Conservation (phyloP, 257 asterid genomes). For the Primulina eburnea region DNA sequence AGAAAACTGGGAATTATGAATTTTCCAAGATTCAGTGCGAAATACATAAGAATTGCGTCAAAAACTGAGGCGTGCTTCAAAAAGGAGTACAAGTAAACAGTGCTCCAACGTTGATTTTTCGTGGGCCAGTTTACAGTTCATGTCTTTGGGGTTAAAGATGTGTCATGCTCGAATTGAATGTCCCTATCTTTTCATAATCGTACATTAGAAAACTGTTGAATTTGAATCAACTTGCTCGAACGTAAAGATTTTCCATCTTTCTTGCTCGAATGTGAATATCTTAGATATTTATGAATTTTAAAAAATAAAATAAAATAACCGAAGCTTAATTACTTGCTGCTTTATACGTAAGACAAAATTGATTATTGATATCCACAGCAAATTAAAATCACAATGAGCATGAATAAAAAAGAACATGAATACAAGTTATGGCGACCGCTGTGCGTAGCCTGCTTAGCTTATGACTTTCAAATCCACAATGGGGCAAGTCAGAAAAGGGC, state of each 20-base stretch:
- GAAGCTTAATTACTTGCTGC: not conserved
- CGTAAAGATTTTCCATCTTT: too few species aligned
- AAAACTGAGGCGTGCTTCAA: conserved; percentile 20
- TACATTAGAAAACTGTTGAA: not conserved
- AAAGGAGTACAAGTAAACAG: not conserved
- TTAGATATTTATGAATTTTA: too few species aligned
- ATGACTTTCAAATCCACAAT: conserved; percentile 24
- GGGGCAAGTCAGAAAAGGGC: conserved; percentile 21
- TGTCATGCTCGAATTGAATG: not conserved
- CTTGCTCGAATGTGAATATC: too few species aligned
- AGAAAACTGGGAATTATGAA: not conserved
- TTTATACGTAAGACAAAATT: too few species aligned
- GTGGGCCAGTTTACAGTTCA: not conserved
- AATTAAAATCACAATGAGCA: conserved; percentile 13
- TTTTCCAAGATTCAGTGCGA: not conserved
- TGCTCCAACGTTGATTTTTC: not conserved
- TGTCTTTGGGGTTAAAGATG: not conserved
- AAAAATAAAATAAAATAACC: too few species aligned
- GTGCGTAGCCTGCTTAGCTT: conserved; percentile 26
- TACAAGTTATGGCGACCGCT: conserved; percentile 31
- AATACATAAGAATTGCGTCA: not conserved
- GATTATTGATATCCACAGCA: not conserved
- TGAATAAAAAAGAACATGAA: conserved; percentile 23
- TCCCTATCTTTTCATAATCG: not conserved
- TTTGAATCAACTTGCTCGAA: too few species aligned